Conservation (phyloP, 345 rosid genomes). For the Syzygium oleosum region DNA sequence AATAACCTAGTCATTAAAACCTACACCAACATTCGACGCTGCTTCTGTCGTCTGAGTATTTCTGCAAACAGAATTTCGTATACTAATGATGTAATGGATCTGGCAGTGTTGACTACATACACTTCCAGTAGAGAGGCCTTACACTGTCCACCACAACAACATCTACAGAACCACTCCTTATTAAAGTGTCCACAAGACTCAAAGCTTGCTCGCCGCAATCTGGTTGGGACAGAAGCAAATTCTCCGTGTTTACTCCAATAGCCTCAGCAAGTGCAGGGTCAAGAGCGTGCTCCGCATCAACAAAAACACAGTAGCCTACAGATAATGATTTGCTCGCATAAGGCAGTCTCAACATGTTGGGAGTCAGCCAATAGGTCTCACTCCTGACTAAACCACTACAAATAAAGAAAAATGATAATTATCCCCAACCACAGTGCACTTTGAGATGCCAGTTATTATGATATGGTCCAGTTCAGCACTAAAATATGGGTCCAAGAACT, state of each 20-base stretch:
- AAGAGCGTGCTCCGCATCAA: constrained; percentile 99
- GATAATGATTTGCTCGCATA: not conserved
- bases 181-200: constrained; percentile 84
- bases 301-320: constrained; percentile 82
- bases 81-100: not conserved
- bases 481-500: not conserved
- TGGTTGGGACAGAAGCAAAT: constrained; percentile 93
- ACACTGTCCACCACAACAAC: constrained; percentile 97
- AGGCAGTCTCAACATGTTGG: not conserved
- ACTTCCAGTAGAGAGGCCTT: constrained; percentile 15
- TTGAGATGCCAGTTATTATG: not conserved
- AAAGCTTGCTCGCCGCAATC: constrained; percentile 98
- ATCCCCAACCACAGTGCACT: not conserved
- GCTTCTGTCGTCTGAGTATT: not conserved
- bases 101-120: not conserved
- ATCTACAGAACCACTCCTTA: constrained; percentile 92
- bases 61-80: not conserved
- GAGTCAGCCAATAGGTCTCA: not conserved
- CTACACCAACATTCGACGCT: not conserved
- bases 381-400: not conserved
- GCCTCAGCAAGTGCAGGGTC: constrained; percentile 75
- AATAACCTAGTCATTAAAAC: not conserved
- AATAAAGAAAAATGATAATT: not conserved
- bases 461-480: not conserved
- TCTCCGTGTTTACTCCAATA: constrained; percentile 85